Conservation (phyloP, 768 basidiomycete genomes). For the Tylopilus subfusipes region DNA sequence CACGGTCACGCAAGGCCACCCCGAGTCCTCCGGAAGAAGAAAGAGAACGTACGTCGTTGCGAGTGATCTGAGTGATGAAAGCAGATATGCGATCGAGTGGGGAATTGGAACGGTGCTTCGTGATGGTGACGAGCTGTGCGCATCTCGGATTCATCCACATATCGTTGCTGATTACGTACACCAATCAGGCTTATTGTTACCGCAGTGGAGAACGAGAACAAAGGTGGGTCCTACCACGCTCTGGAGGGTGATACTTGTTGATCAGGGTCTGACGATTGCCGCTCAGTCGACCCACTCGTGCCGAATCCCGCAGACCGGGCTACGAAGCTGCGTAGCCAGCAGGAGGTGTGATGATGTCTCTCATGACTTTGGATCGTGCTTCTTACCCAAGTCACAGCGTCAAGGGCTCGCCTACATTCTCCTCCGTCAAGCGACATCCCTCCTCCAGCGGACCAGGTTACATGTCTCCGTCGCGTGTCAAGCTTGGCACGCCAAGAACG, state of each 20-base stretch:
- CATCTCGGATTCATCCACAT: constrained; percentile 4
- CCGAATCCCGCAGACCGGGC: constrained; percentile 73
- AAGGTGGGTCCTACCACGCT: constrained; percentile 48
- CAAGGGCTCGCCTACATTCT: constrained; percentile 88
- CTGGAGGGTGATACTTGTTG: not conserved
- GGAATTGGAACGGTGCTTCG: constrained; percentile 93
- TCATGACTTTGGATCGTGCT: constrained; percentile 3
- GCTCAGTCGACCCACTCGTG: constrained; percentile 60
- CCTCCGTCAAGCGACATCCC: constrained; percentile 80
- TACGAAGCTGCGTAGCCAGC: constrained; percentile 80
- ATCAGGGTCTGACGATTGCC: constrained; percentile 4
- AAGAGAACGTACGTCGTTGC: constrained; percentile 79
- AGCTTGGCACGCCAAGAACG: constrained; percentile 97
- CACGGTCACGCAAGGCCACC: constrained; percentile 81
- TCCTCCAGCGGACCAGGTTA: constrained; percentile 86
- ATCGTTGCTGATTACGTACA: not conserved
- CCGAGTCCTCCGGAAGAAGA: constrained; percentile 54
- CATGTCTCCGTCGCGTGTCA: constrained; percentile 88
- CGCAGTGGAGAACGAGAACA: constrained; percentile 88
- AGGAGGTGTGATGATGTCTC: constrained; percentile 59
- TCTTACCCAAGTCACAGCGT: constrained; percentile 47
- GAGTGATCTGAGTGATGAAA: constrained; percentile 93
- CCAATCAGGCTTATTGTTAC: constrained; percentile 71
- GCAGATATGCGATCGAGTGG: constrained; percentile 95
- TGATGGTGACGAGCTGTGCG: constrained; percentile 87